These are phyloP conservation scores for Posidonia australis DNA, from an alignment of 106 monocot species.

Conservation along the genomic window DNA sequence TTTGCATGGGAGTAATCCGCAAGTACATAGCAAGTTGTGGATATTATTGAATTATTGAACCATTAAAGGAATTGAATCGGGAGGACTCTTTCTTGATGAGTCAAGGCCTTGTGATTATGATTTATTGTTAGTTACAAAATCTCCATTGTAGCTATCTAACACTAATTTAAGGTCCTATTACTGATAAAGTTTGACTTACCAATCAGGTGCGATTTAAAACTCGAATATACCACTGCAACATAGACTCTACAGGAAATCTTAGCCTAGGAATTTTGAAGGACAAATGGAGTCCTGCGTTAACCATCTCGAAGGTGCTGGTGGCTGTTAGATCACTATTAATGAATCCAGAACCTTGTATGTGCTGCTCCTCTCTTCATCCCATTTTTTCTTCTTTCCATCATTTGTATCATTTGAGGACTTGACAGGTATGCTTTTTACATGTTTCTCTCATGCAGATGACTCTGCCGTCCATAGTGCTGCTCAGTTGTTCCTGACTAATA, in stretches of 20 bases:
- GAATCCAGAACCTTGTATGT: constrained; percentile 78
- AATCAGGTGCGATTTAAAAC: constrained; percentile 75
- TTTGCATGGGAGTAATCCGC: too few species aligned
- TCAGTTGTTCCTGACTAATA: constrained; percentile 52
- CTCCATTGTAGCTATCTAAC: background rate
- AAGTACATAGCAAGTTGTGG: too few species aligned
- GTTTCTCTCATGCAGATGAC: constrained; percentile 40
- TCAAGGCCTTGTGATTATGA: background rate
- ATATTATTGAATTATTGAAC: too few species aligned
- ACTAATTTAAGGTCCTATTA: background rate
- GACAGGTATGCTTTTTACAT: background rate
- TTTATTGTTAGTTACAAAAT: background rate
- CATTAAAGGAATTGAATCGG: too few species aligned
- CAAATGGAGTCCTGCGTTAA: constrained; percentile 85
- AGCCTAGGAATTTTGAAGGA: constrained; percentile 64
- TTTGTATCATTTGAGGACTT: background rate
- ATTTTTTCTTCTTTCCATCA: background rate
- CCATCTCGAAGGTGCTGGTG: constrained; percentile 76
- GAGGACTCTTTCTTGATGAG: too few species aligned
- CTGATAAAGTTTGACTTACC: background rate
- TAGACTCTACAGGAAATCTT: constrained; percentile 53
- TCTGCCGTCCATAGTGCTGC: constrained; percentile 45
- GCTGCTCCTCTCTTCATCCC: background rate
- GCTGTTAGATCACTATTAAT: constrained; percentile 64
- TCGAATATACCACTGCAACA: constrained; percentile 88